These are phyloP conservation scores for Plectranthus barbatus DNA, from an alignment of 257 asterid genomes.

Conservation along the genomic window DNA sequence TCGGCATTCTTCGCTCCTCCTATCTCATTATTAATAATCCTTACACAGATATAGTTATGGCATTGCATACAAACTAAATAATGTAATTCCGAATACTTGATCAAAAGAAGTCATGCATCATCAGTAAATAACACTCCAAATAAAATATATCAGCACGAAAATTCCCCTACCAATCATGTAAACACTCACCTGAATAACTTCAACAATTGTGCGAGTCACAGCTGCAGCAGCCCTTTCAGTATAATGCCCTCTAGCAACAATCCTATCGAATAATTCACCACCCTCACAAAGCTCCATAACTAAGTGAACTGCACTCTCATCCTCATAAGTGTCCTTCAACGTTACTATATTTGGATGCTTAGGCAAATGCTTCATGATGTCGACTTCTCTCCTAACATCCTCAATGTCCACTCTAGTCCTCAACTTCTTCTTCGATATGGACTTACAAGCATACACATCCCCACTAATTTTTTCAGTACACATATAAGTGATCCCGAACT, in stretches of 20 bases:
- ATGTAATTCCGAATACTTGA: neutral
- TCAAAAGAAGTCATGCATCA: neutral
- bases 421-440: constrained; percentile 55
- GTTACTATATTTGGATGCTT: constrained; percentile 45
- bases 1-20: neutral
- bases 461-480: constrained; percentile 40
- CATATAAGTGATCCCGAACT: constrained; percentile 54
- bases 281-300: constrained; percentile 78
- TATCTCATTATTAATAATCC: neutral
- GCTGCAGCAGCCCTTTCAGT: constrained; percentile 66
- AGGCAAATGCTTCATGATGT: constrained; percentile 63
- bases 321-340: constrained; percentile 52
- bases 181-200: constrained; percentile 45
- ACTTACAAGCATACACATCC: constrained; percentile 47
- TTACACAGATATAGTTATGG: neutral
- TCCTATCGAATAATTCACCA: constrained; percentile 59
- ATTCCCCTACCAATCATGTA: neutral
- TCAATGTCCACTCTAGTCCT: constrained; percentile 53
- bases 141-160: neutral
- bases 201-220: constrained; percentile 48
- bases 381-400: constrained; percentile 61
- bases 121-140: neutral
- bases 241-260: constrained; percentile 59
- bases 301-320: constrained; percentile 47
- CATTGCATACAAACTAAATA: constrained; percentile 1